Conservation (phyloP, 306 rosid species). For the Oxytropis ochrocephala region DNA sequence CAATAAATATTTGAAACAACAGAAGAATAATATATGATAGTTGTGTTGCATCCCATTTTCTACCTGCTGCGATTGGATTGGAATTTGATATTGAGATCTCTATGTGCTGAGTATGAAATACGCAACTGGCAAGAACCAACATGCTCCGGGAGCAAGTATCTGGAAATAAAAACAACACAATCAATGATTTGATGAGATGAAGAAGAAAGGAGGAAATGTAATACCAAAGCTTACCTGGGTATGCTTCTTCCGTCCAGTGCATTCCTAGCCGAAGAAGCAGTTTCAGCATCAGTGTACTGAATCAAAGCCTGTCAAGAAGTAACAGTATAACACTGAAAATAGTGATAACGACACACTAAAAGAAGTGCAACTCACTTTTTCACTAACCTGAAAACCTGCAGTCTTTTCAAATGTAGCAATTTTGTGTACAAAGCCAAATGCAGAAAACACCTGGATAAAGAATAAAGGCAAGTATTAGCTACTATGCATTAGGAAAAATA, state of each 20-base stretch:
- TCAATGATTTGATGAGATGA: not conserved
- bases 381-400: constrained; percentile 71
- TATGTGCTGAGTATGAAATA: constrained; percentile 86
- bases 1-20: not conserved
- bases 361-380: constrained; percentile 9
- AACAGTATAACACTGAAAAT: not conserved
- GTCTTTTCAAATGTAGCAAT: constrained; percentile 83
- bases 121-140: constrained; percentile 76
- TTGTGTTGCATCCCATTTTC: not conserved
- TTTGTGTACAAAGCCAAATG: constrained; percentile 80
- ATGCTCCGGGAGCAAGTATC: constrained; percentile 83
- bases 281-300: constrained; percentile 79
- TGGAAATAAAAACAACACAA: constrained; percentile 21
- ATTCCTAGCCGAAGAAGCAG: constrained; percentile 75
- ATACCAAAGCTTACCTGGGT: constrained; percentile 52
- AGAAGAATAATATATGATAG: not conserved
- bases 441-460: constrained; percentile 66
- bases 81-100: constrained; percentile 85
- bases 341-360: not conserved
- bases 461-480: not conserved
- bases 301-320: constrained; percentile 58
- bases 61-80: constrained; percentile 98
- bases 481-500: not conserved
- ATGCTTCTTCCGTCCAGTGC: constrained; percentile 92
- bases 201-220: not conserved